Conservation (phyloP, 768 basidiomycete genomes). For the Pulveroboletus sp. region DNA sequence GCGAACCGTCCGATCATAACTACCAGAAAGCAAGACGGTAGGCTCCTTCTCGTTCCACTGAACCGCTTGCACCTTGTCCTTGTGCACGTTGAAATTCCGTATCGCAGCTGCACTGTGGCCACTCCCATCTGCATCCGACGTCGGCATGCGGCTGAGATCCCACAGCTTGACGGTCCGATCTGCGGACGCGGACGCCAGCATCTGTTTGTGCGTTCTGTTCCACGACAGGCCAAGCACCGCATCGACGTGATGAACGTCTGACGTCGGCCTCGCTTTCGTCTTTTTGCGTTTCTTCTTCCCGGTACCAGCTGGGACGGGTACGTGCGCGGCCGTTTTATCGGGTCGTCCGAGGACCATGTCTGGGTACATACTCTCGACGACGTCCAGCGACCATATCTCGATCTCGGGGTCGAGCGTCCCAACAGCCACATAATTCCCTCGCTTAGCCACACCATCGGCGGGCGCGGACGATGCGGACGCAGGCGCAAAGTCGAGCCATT, state of each 20-base stretch:
- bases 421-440: conserved; percentile 92
- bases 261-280: conserved; percentile 58
- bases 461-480: conserved; percentile 43
- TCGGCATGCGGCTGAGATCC: conserved; percentile 80
- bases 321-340: conserved; percentile 75
- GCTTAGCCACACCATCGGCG: conserved; percentile 32
- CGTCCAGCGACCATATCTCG: conserved; percentile 96
- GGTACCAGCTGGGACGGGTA: conserved; percentile 79
- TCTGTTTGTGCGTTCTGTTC: conserved; percentile 87
- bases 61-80: conserved; percentile 94
- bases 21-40: conserved; percentile 87
- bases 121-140: conserved; percentile 43
- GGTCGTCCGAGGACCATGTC: conserved; percentile 88
- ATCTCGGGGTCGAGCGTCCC: conserved; percentile 97
- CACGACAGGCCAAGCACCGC: conserved; percentile 92
- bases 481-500: conserved; percentile 98
- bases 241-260: conserved; percentile 82
- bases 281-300: conserved; percentile 98
- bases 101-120: conserved; percentile 56
- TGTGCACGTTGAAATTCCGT: conserved; percentile 81
- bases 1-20: conserved; percentile 93
- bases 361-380: conserved; percentile 93
- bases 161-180: conserved; percentile 96
- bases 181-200: conserved; percentile 89
- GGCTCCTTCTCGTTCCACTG: conserved; percentile 93